Conservation (phyloP, 306 rosid species). For the Acacia acuminata region DNA sequence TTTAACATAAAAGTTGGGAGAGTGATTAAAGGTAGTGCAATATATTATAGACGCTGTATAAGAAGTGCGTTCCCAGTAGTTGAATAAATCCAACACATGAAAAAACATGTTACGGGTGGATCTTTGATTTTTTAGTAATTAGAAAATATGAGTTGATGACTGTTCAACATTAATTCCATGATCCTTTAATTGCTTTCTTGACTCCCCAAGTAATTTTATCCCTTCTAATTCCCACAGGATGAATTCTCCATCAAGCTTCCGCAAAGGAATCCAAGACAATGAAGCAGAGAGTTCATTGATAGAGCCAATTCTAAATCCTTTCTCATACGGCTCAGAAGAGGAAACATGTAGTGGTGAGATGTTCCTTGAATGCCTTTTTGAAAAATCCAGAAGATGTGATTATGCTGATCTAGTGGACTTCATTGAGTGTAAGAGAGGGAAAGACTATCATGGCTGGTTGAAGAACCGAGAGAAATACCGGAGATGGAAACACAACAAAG, state of each 20-base stretch:
- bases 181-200: slow-evolving; percentile 12
- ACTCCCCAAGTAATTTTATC: slow-evolving; percentile 12
- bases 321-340: slow-evolving; percentile 33
- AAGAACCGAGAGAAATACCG: slow-evolving; percentile 44
- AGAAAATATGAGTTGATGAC: background rate
- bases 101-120: background rate
- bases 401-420: slow-evolving; percentile 65
- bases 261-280: slow-evolving; percentile 12
- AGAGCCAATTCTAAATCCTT: slow-evolving; percentile 5
- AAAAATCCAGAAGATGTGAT: slow-evolving; percentile 30
- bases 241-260: slow-evolving; percentile 6
- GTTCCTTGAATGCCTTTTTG: slow-evolving; percentile 51
- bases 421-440: slow-evolving; percentile 54
- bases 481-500: slow-evolving; percentile 44
- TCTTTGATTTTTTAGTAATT: background rate
- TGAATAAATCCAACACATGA: background rate
- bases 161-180: slow-evolving; percentile 9
- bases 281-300: slow-evolving; percentile 20
- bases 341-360: slow-evolving; percentile 53
- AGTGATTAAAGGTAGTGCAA: too few species aligned
- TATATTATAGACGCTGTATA: too few species aligned
- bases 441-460: slow-evolving; percentile 67
- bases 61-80: too few species aligned
- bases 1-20: too few species aligned
- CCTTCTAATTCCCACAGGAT: slow-evolving; percentile 31